Base-by-base conservation (phyloP, 352 stramenopile species). In the Blastocystis sp. region DNA sequence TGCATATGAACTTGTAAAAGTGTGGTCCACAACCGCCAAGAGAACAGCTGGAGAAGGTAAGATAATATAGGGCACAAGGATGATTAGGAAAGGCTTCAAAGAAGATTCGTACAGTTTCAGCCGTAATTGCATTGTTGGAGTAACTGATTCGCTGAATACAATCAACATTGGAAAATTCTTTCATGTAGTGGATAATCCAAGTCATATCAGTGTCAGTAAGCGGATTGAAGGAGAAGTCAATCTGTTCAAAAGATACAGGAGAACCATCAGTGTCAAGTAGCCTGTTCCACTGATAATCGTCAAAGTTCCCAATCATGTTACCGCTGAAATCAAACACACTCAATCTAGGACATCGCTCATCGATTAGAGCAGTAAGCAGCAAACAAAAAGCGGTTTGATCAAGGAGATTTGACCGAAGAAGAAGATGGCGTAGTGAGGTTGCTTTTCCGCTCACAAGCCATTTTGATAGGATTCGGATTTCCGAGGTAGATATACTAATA, bases 171-270 rank as follows among this genome's bases (percentile, higher is more conserved):
- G 70, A 60, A 27, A 62, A 81, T 60, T 56, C 42, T 13, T 51
- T 27, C 70, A 81, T 60, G 48, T 66, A 81, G 4, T 19, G 35
- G 27, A 81, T 27, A 3, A 81, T 33, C 30, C 30, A 22, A 2
- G n/a, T 22, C 70, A 81, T 81, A 64, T 81, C 70, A 6, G 22
- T 33, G 24, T 81, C 70, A 7, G 35, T 81, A n/a, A 81, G 70
- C 27, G 70, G 70, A 22, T 81, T 81, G 54, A 81, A 81, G n/a
- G 70, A 60, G 54, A 59, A 81, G 62, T 60, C 40, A 30, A 81
- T 17, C 27, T 81, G 70, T 33, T 81, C 70, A 30, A 81, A 64
- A 6, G 11, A 13, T 17, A 60, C 11, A 35, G 37, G 11, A 7
- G 22, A 33, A 3, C 70, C 70, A 2, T 22, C 11, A 0, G 11